Percentiles rank a stretch among this genome's conserved stretches.
Conservation (phyloP, 768 basidiomycete species). For the Panus rudis region DNA sequence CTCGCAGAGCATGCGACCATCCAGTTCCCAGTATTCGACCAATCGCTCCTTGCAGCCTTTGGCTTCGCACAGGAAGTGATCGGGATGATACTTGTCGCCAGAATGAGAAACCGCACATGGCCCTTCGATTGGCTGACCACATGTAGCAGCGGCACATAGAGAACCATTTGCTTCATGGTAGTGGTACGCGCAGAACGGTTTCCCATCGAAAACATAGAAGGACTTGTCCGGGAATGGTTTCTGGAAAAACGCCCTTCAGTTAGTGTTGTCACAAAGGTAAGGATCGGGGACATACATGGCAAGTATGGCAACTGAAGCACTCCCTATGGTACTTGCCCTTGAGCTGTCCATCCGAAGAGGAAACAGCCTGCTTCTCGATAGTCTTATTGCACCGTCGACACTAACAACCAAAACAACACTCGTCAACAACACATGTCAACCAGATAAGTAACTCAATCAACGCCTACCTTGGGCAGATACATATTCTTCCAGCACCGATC, state of each 20-base stretch:
- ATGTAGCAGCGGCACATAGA: slow-evolving; percentile 70
- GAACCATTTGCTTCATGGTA: slow-evolving; percentile 91
- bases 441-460: not conserved
- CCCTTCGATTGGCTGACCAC: slow-evolving; percentile 89
- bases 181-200: slow-evolving; percentile 86
- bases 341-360: slow-evolving; percentile 85
- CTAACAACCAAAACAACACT: slow-evolving; percentile 29
- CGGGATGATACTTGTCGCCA: slow-evolving; percentile 80
- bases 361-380: slow-evolving; percentile 89
- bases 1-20: slow-evolving; percentile 82
- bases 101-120: slow-evolving; percentile 84
- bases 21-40: slow-evolving; percentile 87
- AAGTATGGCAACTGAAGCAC: slow-evolving; percentile 85
- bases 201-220: slow-evolving; percentile 88
- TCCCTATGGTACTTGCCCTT: slow-evolving; percentile 93
- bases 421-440: slow-evolving; percentile 4
- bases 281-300: slow-evolving; percentile 46
- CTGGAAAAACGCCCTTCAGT: too few relatives aligned
- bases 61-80: slow-evolving; percentile 81
- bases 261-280: slow-evolving; percentile 1
- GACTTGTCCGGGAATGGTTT: slow-evolving; percentile 87
- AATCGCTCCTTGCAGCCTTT: slow-evolving; percentile 47
- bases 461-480: slow-evolving; percentile 83
- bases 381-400: slow-evolving; percentile 83
- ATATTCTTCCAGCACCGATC: slow-evolving; percentile 93